phyloP scores from a whole-genome alignment of 345 rosid genomes.

The Lenwebbia sp. region DNA sequence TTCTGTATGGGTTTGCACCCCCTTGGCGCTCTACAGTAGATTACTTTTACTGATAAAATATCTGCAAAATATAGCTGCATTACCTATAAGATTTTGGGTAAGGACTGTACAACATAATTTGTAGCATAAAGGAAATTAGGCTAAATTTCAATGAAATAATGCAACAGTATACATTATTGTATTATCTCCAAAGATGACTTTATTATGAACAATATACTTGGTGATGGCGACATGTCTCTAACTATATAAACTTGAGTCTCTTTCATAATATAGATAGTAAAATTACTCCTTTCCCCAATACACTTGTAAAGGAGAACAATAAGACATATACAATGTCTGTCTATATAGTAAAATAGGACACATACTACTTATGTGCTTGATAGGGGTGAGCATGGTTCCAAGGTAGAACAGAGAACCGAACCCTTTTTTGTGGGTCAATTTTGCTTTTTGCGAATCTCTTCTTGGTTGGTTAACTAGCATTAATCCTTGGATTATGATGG shows the following conservation, averaged over 20 bases:
- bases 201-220: neutral
- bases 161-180: neutral
- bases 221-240: neutral
- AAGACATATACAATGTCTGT: neutral
- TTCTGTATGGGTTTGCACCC: too few relatives aligned
- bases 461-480: too few relatives aligned
- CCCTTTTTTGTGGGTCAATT: too few relatives aligned
- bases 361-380: neutral
- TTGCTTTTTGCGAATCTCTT: too few relatives aligned
- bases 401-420: too few relatives aligned
- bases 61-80: too few relatives aligned
- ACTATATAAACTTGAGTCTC: neutral
- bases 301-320: neutral
- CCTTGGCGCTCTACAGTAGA: too few relatives aligned
- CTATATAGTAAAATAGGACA: neutral
- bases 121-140: neutral
- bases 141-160: neutral
- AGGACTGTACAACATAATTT: neutral
- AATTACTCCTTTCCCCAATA: neutral
- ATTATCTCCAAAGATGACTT: neutral
- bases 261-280: neutral
- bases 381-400: neutral
- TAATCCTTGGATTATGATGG: too few relatives aligned
- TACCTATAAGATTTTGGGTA: too few relatives aligned
- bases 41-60: too few relatives aligned